Evolutionary conservation across 2,329 filamentous ascomycete species (phyloP).

Genomic region (Chaetomium strumarium): DNA sequence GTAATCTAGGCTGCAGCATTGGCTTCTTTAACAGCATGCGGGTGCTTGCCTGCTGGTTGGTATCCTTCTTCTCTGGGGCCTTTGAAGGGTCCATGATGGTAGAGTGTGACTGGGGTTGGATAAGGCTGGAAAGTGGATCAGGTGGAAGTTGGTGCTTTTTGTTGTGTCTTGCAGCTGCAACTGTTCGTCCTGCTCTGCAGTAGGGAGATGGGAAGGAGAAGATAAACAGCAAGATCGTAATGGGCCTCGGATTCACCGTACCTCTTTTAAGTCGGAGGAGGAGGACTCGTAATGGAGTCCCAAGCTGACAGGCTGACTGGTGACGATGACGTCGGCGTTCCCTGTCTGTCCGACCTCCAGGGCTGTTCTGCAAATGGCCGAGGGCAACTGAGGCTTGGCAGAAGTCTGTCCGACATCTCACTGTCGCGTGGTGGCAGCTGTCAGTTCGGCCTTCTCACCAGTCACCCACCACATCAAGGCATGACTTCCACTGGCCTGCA

Average conservation of each 20-base stretch:
- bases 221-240: background rate
- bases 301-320: background rate
- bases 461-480: no score
- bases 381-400: background rate
- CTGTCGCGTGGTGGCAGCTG: background rate
- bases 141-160: background rate
- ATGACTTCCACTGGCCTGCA: no score
- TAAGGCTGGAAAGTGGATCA: slow-evolving; percentile 1
- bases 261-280: background rate
- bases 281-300: background rate
- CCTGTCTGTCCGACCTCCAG: background rate
- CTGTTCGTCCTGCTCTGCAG: background rate
- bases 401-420: background rate
- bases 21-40: background rate
- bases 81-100: slow-evolving; percentile 25
- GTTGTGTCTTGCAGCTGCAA: slow-evolving; percentile 9
- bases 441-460: background rate
- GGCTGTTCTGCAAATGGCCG: no score
- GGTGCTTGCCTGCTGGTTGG: slow-evolving; percentile 25
- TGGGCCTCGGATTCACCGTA: background rate
- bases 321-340: slow-evolving; percentile 5
- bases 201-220: background rate
- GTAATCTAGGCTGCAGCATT: background rate
- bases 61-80: slow-evolving; percentile 21
- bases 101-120: slow-evolving; percentile 2